Evolutionary conservation across 495 filamentous ascomycete genomes (phyloP).

Genomic region (Choiromyces venosus): DNA sequence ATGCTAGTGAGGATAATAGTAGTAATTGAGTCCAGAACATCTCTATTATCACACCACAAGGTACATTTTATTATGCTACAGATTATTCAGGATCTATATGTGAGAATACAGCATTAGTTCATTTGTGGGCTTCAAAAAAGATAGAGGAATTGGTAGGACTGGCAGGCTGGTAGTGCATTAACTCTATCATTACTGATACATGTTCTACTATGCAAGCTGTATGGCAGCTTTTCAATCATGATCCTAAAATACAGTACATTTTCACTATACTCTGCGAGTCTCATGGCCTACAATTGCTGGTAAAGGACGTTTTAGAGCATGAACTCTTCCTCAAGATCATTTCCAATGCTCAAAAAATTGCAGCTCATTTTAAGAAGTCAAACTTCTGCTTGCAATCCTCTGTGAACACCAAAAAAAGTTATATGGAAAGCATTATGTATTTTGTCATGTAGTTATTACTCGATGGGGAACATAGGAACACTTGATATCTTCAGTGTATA

Average conservation of each 20-base stretch:
- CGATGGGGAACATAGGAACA: constrained; percentile 5
- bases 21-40: background rate
- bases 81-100: background rate
- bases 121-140: background rate
- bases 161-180: background rate
- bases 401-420: background rate
- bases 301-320: constrained; percentile 2
- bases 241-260: background rate
- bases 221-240: background rate
- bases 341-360: constrained; percentile 4
- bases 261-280: constrained; percentile 9
- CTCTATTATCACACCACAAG: background rate
- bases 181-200: constrained; percentile 1
- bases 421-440: background rate
- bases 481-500: background rate
- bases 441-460: constrained; percentile 5
- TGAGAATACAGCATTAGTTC: background rate
- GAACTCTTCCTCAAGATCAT: background rate
- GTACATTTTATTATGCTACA: constrained; percentile 5
- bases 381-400: background rate
- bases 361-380: constrained; percentile 1
- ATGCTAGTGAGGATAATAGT: background rate
- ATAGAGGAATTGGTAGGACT: background rate
- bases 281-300: constrained; percentile 5
- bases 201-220: constrained; percentile 6